Conservation (phyloP, 2,329 filamentous ascomycete genomes). For the Cladosporium velox region DNA sequence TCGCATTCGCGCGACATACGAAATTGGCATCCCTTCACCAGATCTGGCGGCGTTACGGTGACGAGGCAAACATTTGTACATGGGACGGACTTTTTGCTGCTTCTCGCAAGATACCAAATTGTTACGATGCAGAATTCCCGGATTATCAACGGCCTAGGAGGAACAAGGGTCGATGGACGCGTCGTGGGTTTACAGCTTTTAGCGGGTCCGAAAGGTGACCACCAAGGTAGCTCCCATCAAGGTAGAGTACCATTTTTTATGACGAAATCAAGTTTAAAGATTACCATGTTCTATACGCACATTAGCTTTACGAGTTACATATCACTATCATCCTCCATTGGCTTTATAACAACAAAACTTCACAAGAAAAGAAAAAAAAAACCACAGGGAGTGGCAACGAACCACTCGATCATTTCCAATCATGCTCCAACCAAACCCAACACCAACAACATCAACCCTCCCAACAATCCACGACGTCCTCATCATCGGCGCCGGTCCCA, state of each 20-base stretch:
- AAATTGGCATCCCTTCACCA: neutral
- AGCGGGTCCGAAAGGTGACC: conserved; percentile 17
- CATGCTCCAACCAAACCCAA: neutral
- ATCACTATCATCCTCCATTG: neutral
- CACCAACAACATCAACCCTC: conserved; percentile 6
- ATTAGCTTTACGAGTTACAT: neutral
- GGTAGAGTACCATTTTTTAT: conserved; percentile 18
- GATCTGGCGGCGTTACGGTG: neutral
- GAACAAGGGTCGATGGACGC: neutral
- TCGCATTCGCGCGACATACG: neutral
- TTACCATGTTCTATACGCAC: neutral
- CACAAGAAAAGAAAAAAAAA: neutral
- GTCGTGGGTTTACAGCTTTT: conserved; percentile 6
- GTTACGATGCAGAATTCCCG: neutral
- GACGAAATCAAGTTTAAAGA: conserved; percentile 2
- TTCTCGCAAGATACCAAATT: conserved; percentile 8
- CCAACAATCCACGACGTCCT: conserved; percentile 61
- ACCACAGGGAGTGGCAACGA: neutral
- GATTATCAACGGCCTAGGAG: conserved; percentile 1
- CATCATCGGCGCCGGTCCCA: conserved; percentile 74
- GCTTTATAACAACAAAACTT: neutral
- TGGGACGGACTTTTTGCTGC: neutral
- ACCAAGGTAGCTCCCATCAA: conserved; percentile 22
- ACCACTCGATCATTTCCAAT: neutral
- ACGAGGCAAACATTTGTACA: neutral